Base-by-base conservation (phyloP, 495 filamentous ascomycete species). In the Pyrenula aspistea region DNA sequence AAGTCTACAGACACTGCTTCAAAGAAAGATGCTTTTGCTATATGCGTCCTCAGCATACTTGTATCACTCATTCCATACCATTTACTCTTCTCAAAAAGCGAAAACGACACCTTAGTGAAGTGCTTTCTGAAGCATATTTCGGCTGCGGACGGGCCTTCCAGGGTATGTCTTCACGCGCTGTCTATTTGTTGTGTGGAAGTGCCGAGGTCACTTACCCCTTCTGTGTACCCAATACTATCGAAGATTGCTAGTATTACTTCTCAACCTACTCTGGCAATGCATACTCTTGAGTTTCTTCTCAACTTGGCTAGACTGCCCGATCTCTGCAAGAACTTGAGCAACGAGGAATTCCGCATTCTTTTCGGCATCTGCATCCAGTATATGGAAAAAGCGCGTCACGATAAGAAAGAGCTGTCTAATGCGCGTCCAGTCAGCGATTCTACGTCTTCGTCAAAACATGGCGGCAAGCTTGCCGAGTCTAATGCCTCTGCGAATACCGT, bases 221-320 rank as follows among this genome's bases (percentile, higher is more conserved):
- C 83, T 23, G 71, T 97, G 54, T 85, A 86, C 36, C 83, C 77
- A 25, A 91, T 97, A 56, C 75, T 97, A 48, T 85, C 90, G 63
- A 91, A 85, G 64, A 94, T 97, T 86, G 84, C 91, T 3, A 89
- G 92, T 63, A 89, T 96, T 58, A 95, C 97, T 63, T 96, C 92
- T 11, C 89, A 96, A 63, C 84, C 88, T 1, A 80, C 89, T 51
- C 84, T 96, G 55, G 89, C 91, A 15, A 85, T 96, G 53, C 92
- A 97, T 64, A 93, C 97, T 52, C 74, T 99, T 53, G 94, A 97
- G 61, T 97, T 97, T 63, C 71, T 97, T 25, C 84, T 87, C 10
- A 84, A 89, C 49, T 79, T 99, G 22, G 89, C 92, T 24, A 84
- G 93, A 21, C 67, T 96, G 49, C 89, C 88, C 10, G 82, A 88